Evolutionary conservation across 164 flowering plant genomes (phyloP).

Genomic region (Kalanchoe fedtschenkoi): DNA sequence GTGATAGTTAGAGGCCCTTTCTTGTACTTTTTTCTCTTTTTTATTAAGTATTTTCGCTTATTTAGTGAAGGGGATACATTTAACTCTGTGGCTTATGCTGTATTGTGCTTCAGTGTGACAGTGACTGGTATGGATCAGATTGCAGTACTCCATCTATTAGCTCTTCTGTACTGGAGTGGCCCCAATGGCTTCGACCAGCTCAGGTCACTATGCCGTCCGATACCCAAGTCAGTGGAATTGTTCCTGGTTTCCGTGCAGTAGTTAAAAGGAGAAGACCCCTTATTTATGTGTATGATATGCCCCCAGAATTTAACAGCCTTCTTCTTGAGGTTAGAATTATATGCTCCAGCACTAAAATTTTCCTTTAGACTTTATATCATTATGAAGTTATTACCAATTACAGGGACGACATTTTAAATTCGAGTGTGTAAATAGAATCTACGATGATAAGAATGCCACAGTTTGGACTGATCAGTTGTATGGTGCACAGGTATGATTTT

Average conservation of each 20-base stretch:
- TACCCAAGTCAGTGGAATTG: slow-evolving; percentile 17
- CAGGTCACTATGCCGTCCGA: slow-evolving; percentile 45
- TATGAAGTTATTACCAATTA: slow-evolving; percentile 10
- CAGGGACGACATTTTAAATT: slow-evolving; percentile 94
- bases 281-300: slow-evolving; percentile 88
- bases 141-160: slow-evolving; percentile 81
- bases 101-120: slow-evolving; percentile 46
- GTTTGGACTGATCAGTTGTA: slow-evolving; percentile 84
- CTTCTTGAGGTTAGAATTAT: slow-evolving; percentile 75
- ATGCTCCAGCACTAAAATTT: not conserved
- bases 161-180: slow-evolving; percentile 70
- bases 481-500: slow-evolving; percentile 70
- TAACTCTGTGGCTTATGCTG: not conserved
- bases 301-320: slow-evolving; percentile 77
- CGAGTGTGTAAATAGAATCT: slow-evolving; percentile 85
- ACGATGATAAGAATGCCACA: slow-evolving; percentile 61
- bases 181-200: slow-evolving; percentile 90
- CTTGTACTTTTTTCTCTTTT: not conserved
- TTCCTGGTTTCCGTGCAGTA: slow-evolving; percentile 36
- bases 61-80: not conserved
- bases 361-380: not conserved
- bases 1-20: too few relatives aligned
- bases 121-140: slow-evolving; percentile 90
- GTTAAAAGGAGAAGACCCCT: slow-evolving; percentile 88
- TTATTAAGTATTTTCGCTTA: not conserved